Evolutionary conservation across 1,139 yeast species (phyloP).

Genomic region (Protomyces lactucae-debilis): DNA sequence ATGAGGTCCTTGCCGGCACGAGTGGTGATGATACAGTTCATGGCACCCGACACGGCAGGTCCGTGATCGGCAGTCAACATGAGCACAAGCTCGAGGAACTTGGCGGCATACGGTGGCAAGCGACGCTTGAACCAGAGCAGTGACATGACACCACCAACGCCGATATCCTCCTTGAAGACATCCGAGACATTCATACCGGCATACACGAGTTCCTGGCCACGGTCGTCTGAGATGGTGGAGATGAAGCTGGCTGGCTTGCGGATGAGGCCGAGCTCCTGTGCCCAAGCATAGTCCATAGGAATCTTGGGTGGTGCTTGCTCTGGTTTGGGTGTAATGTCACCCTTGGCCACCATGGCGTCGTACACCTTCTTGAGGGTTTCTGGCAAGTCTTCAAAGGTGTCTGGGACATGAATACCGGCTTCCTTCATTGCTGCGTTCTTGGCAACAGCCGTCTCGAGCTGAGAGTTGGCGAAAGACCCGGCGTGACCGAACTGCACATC

Average conservation of each 20-base stretch:
- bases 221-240: conserved; percentile 48
- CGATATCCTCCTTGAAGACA: conserved; percentile 48
- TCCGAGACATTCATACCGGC: conserved; percentile 49
- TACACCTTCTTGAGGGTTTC: conserved; percentile 42
- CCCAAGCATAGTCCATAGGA: conserved; percentile 49
- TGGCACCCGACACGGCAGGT: conserved; percentile 49
- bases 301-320: conserved; percentile 49
- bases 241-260: conserved; percentile 49
- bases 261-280: conserved; percentile 47
- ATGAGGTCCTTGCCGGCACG: conserved; percentile 49
- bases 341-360: conserved; percentile 41
- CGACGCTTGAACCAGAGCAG: conserved; percentile 48
- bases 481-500: conserved; percentile 51
- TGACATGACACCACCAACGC: conserved; percentile 49
- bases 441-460: conserved; percentile 45
- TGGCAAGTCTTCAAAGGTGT: conserved; percentile 48
- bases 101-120: conserved; percentile 45
- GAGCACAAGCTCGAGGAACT: conserved; percentile 48
- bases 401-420: conserved; percentile 47
- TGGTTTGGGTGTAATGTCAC: conserved; percentile 41
- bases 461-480: conserved; percentile 48
- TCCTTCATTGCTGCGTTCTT: conserved; percentile 48
- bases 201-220: conserved; percentile 47
- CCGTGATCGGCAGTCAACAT: conserved; percentile 51
- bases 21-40: conserved; percentile 49